Conservation (phyloP, 2,329 filamentous ascomycete species). For the Trichophyton simii region DNA sequence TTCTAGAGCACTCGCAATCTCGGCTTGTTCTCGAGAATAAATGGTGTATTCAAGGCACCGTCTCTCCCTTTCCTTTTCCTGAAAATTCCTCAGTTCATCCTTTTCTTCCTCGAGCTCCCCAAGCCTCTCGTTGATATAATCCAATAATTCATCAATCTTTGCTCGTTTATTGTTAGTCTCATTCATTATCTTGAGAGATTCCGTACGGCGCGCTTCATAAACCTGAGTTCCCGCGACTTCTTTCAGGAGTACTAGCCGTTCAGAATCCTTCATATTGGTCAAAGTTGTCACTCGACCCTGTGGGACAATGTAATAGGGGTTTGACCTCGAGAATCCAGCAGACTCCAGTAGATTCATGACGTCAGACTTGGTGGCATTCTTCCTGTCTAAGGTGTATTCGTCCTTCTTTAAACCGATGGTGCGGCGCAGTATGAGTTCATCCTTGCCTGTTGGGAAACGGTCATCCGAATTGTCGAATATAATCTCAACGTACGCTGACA, state of each 20-base stretch:
- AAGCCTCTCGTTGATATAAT: conserved; percentile 82
- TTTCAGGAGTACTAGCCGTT: conserved; percentile 79
- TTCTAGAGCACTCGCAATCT: conserved; percentile 63
- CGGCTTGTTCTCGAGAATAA: conserved; percentile 75
- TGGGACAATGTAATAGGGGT: conserved; percentile 98
- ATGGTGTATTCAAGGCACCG: conserved; percentile 90
- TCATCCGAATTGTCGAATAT: conserved; percentile 98
- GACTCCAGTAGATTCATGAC: conserved; percentile 93
- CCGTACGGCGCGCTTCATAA: conserved; percentile 80
- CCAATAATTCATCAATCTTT: conserved; percentile 86
- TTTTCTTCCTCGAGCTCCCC: conserved; percentile 91
- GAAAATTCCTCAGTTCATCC: conserved; percentile 83
- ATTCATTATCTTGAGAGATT: conserved; percentile 91
- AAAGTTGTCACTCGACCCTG: conserved; percentile 90
- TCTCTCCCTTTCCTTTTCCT: conserved; percentile 86
- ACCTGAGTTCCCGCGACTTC: conserved; percentile 97
- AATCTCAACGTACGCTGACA: conserved; percentile 98
- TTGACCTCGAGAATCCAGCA: conserved; percentile 90
- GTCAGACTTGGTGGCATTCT: conserved; percentile 86
- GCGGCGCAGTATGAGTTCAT: conserved; percentile 78
- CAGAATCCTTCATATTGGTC: conserved; percentile 97
- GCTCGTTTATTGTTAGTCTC: conserved; percentile 89
- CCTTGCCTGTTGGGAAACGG: conserved; percentile 83
- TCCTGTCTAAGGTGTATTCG: conserved; percentile 94
- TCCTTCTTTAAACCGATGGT: conserved; percentile 98